Evolutionary conservation across 2,329 filamentous ascomycete genomes (phyloP), one percentile per base, ranked within the genome.

Genomic region (Mycosphaerella sp.): DNA sequence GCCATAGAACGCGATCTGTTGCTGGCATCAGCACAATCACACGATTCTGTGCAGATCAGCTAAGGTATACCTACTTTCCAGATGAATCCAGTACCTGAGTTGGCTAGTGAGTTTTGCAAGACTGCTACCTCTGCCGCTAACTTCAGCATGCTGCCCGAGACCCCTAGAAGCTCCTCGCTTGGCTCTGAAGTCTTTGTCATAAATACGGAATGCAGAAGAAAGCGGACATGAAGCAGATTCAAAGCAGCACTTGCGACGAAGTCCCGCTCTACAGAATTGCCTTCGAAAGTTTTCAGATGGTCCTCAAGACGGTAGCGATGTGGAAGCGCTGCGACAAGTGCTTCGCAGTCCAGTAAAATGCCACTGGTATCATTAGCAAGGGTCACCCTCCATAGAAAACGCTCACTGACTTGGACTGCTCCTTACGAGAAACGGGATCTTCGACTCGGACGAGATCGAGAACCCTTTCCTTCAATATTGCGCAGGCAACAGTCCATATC

Each of bases 1-100:
- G 7, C 67, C 67, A 44, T 67, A 69, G 39, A 64, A 63, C 4
- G 57, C 61, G n/a, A 69, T 59, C 66, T 68, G 28, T 14, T 8
- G 18, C 12, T 27, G 41, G 59, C 40, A 59, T 53, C 37, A 37
- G 16, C 6, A 21, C 14, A 35, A n/a, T 14, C 16, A 18, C 18
- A 12, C 12, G 21, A 44, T 13, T 21, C 21, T 21, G 8, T 39
- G 10, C 14, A 13, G 39, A 17, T 30, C 2, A 30, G 40, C 21
- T 6, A 28, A n/a, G 18, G 10, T 6, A 12, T 8, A 66, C 66
- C 53, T 50, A 63, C 66, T 59, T 66, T 67, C 66, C 66, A 69
- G 0, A 64, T 56, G 18, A 68, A 56, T 3, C 59, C 55, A 4
- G 63, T 68, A 7, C 67, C 67, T 1, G 67, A 68, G 32, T 70